Conservation (phyloP, 208 protist species). For the Leishmania amazonensis region DNA sequence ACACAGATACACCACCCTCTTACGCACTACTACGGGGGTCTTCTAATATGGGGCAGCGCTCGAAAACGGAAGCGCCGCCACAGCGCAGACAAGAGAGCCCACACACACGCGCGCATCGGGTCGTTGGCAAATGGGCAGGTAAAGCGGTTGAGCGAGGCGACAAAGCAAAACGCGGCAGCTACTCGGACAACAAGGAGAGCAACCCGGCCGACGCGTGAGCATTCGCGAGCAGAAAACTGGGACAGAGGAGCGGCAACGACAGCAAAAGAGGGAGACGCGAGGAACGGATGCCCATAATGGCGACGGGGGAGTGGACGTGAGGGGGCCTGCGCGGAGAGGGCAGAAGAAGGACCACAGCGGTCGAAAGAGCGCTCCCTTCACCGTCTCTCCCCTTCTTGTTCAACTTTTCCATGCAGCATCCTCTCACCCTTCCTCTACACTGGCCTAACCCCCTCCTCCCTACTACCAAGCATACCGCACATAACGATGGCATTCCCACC, state of each 20-base stretch:
- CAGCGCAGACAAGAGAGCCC: neutral
- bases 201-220: neutral
- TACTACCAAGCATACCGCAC: neutral
- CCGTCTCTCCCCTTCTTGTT: neutral
- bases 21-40: neutral
- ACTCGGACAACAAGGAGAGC: neutral
- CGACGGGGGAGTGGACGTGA: neutral
- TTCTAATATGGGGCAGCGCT: neutral
- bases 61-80: neutral
- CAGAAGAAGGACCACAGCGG: neutral
- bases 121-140: no score
- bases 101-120: neutral
- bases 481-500: neutral
- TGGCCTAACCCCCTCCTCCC: neutral
- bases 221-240: neutral
- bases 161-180: no score
- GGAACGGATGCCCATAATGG: neutral
- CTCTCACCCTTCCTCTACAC: neutral
- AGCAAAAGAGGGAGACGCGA: neutral
- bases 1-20: neutral
- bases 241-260: neutral
- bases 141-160: no score
- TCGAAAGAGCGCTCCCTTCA: neutral
- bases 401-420: neutral
- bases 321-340: neutral